Base-by-base conservation (phyloP, 2,329 filamentous ascomycete genomes). In the Colletotrichum eremochloae region DNA sequence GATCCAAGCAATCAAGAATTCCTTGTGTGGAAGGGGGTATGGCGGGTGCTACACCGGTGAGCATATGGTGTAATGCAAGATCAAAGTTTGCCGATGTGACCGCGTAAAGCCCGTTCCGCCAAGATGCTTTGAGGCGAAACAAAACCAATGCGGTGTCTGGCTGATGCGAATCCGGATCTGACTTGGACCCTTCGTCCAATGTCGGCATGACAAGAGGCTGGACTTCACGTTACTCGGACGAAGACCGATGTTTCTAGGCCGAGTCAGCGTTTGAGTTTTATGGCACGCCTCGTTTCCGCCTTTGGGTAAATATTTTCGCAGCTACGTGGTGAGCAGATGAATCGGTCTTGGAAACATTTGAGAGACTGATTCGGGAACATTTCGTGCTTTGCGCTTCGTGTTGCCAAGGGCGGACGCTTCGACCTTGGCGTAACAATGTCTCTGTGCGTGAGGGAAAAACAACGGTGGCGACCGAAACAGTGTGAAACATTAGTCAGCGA, bases 401-500 rank as follows among this genome's bases (percentile, higher is more conserved):
- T 60, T 55, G 42, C 65, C 65, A 31, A 63, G 42, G 4, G 12
- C 9, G 12, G 68, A 38, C 11, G 33, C 3, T 40, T 53, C 29
- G 42, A 33, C 42, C 44, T 20, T 48, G n/a, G n/a, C 44, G 44
- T 55, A 36, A 42, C 48, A 24, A 42, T 9, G 24, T 38, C 14
- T 29, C n/a, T 40, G 60, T 57, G 46, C 29, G 56, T 29, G 9
- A 48, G 38, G 48, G 56, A 6, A 57, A 38, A 29, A 18, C 29
- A 9, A 20, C 48, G 38, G 48, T 71, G 68, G 64, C 64, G 36
- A 53, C 42, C 68, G 64, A 63, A 68, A 68, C 68, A 68, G n/a
- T 4, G 31, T 68, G 68, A 71, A 71, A 71, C 64, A 52, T 71
- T 68, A 68, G 65, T 71, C 68, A 71, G 64, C 58, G 6, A 1